These are phyloP conservation scores for Penicillium sp. DNA, from an alignment of 2,329 filamentous ascomycete genomes.

Conservation along the genomic window DNA sequence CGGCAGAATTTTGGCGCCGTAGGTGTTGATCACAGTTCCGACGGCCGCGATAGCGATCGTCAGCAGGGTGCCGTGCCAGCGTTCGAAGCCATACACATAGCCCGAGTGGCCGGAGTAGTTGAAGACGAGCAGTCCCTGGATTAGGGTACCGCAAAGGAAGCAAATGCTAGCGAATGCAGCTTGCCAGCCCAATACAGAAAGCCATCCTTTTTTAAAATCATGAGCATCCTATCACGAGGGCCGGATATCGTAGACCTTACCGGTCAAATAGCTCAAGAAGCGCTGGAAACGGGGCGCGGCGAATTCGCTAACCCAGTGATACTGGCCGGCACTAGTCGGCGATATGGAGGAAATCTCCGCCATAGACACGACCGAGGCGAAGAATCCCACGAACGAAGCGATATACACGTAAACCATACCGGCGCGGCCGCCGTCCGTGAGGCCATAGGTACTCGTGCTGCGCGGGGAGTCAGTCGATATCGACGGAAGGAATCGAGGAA, in stretches of 20 bases:
- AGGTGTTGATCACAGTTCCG: slow-evolving; percentile 50
- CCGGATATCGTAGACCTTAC: slow-evolving; percentile 10
- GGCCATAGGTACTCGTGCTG: slow-evolving; percentile 27
- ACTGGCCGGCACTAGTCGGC: slow-evolving; percentile 39
- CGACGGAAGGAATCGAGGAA: not conserved
- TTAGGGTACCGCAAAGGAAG: slow-evolving; percentile 33
- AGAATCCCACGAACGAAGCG: slow-evolving; percentile 35
- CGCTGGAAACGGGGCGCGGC: slow-evolving; percentile 31
- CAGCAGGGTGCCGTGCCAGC: slow-evolving; percentile 45
- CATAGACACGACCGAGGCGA: slow-evolving; percentile 37
- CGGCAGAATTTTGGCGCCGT: slow-evolving; percentile 45
- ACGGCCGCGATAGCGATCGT: slow-evolving; percentile 48
- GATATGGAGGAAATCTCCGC: slow-evolving; percentile 39
- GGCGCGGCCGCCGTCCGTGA: slow-evolving; percentile 33
- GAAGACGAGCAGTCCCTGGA: slow-evolving; percentile 35
- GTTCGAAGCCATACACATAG: slow-evolving; percentile 20
- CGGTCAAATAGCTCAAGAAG: slow-evolving; percentile 38
- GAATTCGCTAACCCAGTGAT: slow-evolving; percentile 41
- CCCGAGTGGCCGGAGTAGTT: slow-evolving; percentile 25
- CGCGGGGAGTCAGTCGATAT: slow-evolving; percentile 3
- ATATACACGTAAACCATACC: slow-evolving; percentile 39
- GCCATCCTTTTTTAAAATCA: slow-evolving; percentile 27
- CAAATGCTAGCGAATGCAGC: slow-evolving; percentile 33
- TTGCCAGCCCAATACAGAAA: slow-evolving; percentile 38
- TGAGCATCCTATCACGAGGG: not conserved